A percentile compares a stretch with the other conserved stretches of the same genome.
Conservation (phyloP, 805 yeast species). For the Wickerhamiella brachini region DNA sequence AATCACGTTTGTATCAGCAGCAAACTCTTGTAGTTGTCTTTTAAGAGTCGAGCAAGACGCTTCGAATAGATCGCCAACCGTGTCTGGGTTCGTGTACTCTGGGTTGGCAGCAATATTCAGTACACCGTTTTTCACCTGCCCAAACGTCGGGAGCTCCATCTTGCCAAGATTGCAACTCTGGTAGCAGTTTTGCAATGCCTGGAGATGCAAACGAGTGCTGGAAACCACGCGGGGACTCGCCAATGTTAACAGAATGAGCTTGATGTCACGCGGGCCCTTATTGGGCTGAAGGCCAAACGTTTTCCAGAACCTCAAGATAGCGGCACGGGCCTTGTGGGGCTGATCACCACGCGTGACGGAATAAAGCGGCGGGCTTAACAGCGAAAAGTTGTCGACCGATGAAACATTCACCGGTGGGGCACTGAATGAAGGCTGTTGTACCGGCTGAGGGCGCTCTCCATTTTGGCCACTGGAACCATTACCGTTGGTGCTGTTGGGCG, state of each 20-base stretch:
- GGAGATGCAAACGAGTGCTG: conserved; percentile 12
- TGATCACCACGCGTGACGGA: conserved; percentile 19
- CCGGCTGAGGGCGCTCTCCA: not conserved
- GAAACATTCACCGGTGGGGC: not conserved
- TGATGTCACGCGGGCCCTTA: conserved; percentile 20
- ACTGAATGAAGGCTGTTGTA: not conserved
- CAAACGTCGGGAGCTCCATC: conserved; percentile 16
- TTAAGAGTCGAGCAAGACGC: conserved; percentile 13
- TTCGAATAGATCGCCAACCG: conserved; percentile 17
- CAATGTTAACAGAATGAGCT: conserved; percentile 18
- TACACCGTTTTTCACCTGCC: conserved; percentile 13
- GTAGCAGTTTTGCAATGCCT: conserved; percentile 20
- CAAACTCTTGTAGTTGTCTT: conserved; percentile 5
- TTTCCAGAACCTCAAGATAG: conserved; percentile 29
- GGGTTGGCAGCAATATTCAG: conserved; percentile 12
- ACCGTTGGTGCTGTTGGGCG: not conserved
- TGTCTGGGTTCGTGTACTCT: conserved; percentile 14
- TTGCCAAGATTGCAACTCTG: conserved; percentile 26
- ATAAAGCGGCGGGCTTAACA: conserved; percentile 22
- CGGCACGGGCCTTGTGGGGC: conserved; percentile 23
- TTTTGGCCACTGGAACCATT: not conserved
- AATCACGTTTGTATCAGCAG: conserved; percentile 6
- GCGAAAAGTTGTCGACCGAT: conserved; percentile 5
- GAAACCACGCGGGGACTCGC: conserved; percentile 8
- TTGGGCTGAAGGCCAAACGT: conserved; percentile 25